Conservation (phyloP, 192 early-diverging fungal genomes). For the Linderina pennispora region DNA sequence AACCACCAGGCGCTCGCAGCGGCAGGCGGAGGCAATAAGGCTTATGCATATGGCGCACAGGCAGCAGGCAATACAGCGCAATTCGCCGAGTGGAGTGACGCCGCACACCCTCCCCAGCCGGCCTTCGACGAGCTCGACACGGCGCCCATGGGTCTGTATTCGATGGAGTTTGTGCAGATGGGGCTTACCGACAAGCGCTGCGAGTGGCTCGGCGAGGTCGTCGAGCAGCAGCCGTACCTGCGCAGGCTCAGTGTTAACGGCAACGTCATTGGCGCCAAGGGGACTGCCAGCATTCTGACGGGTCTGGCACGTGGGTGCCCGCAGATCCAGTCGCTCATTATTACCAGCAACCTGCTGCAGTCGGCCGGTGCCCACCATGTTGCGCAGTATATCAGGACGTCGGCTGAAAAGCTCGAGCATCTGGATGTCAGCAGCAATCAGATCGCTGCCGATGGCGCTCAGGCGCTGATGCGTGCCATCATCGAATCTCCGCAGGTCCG, state of each 20-base stretch:
- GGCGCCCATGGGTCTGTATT: slow-evolving; percentile 13
- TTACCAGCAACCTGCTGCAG: slow-evolving; percentile 20
- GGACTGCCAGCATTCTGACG: neutral
- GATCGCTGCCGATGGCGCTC: slow-evolving; percentile 8
- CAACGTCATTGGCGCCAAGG: slow-evolving; percentile 13
- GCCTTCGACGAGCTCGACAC: neutral
- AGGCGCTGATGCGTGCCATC: slow-evolving; percentile 5
- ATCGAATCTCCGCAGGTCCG: neutral
- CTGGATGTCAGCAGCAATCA: slow-evolving; percentile 29
- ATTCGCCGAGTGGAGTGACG: neutral
- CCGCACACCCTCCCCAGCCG: neutral
- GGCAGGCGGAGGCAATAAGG: neutral
- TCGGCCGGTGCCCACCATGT: slow-evolving; percentile 8
- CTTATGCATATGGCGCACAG: neutral
- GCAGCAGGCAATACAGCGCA: too few species aligned
- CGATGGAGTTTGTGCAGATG: slow-evolving; percentile 12
- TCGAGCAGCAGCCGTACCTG: slow-evolving; percentile 19
- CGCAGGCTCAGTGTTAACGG: slow-evolving; percentile 15
- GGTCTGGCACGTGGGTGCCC: slow-evolving; percentile 11
- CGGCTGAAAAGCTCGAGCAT: slow-evolving; percentile 2
- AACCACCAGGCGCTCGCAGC: neutral
- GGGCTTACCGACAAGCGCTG: slow-evolving; percentile 13
- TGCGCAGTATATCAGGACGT: slow-evolving; percentile 3
- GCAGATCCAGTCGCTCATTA: slow-evolving; percentile 8
- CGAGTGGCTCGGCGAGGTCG: slow-evolving; percentile 6